Percentiles rank a stretch among this genome's conserved stretches.
These are phyloP conservation scores for Aphanomyces invadans DNA, from an alignment of 352 stramenopile genomes.

Conservation along the genomic window DNA sequence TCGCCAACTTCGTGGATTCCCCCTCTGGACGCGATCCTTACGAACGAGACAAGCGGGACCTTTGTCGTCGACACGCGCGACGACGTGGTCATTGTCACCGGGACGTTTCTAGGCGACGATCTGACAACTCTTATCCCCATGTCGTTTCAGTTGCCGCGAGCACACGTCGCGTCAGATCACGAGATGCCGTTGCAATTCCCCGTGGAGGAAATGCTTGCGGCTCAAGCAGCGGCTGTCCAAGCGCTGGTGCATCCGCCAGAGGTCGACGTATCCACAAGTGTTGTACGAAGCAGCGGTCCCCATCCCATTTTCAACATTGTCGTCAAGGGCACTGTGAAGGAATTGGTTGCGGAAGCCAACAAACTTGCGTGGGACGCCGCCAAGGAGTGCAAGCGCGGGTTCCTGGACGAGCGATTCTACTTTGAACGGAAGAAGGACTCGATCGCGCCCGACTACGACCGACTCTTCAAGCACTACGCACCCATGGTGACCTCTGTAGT, in stretches of 20 bases:
- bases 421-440: not conserved
- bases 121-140: not conserved
- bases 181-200: not conserved
- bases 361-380: not conserved
- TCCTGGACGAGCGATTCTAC: not conserved
- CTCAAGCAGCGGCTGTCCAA: not conserved
- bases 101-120: not conserved
- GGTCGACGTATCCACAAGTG: not conserved
- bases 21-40: not conserved
- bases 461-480: constrained; percentile 1
- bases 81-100: not conserved
- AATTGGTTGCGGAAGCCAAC: not conserved
- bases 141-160: not conserved
- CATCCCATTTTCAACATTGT: not conserved
- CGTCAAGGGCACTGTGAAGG: not conserved
- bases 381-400: not conserved
- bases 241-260: not conserved
- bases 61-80: not conserved
- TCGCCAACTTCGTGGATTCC: not conserved
- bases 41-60: not conserved
- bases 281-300: not conserved
- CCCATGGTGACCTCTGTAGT: not conserved
- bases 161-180: not conserved
- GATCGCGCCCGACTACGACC: constrained; percentile 1
- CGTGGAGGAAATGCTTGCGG: not conserved